These are phyloP conservation scores for Pythium biforme DNA, from an alignment of 352 stramenopile genomes.

Conservation along the genomic window DNA sequence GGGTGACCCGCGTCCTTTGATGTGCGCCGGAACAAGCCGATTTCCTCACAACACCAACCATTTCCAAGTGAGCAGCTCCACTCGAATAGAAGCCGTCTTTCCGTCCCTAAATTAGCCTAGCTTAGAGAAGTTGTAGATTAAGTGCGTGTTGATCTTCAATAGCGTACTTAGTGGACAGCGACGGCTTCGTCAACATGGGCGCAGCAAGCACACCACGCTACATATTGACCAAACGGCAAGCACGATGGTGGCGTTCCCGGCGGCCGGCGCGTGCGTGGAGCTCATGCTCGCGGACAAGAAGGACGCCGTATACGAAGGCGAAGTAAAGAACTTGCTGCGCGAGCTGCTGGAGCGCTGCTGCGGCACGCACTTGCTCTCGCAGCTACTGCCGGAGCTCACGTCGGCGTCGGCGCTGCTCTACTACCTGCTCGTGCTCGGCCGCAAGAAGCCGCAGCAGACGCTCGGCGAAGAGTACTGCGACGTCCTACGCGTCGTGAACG, in stretches of 20 bases:
- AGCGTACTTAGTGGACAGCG: conserved; percentile 18
- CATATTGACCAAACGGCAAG: not conserved
- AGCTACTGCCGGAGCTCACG: conserved; percentile 72
- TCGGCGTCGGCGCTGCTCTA: conserved; percentile 69
- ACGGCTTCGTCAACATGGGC: conserved; percentile 18
- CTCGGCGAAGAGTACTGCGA: conserved; percentile 89
- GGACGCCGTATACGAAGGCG: conserved; percentile 65
- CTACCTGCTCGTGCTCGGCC: conserved; percentile 52
- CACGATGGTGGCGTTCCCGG: conserved; percentile 42
- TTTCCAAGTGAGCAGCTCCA: conserved; percentile 15
- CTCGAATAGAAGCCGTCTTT: conserved; percentile 19
- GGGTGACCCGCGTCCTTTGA: conserved; percentile 22
- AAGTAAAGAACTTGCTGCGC: conserved; percentile 72
- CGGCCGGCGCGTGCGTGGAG: conserved; percentile 65
- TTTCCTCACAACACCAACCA: conserved; percentile 27
- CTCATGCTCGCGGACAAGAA: conserved; percentile 74
- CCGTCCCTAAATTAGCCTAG: not conserved
- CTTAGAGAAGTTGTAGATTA: conserved; percentile 5
- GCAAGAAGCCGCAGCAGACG: conserved; percentile 65
- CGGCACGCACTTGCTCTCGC: conserved; percentile 70
- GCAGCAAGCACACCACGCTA: not conserved
- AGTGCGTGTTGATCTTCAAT: conserved; percentile 18
- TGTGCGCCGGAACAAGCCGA: conserved; percentile 6
- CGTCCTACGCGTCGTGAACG: conserved; percentile 55
- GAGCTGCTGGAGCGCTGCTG: conserved; percentile 73